Evolutionary conservation across 2,329 filamentous ascomycete species (phyloP).

Genomic region (Colletotrichum aenigma): DNA sequence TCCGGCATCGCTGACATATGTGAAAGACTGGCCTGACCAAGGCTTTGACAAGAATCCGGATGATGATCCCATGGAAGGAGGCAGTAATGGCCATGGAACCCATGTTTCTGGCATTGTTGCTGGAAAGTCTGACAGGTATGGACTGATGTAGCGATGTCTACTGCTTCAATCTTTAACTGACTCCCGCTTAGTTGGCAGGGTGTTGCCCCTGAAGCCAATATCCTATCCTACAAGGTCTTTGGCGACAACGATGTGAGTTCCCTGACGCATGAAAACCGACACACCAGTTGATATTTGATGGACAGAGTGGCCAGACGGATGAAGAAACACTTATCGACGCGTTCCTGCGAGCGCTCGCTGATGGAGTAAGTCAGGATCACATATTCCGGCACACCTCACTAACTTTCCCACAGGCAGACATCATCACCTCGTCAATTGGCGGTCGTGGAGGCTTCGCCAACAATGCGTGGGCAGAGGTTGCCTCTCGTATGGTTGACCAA

Average conservation of each 20-base stretch:
- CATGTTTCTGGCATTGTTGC: constrained; percentile 36
- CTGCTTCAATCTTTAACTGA: not conserved
- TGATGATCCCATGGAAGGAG: constrained; percentile 33
- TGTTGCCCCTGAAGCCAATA: constrained; percentile 32
- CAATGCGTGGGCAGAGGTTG: constrained; percentile 34
- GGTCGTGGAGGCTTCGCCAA: constrained; percentile 29
- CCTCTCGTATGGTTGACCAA: constrained; percentile 42
- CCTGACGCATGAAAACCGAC: not conserved
- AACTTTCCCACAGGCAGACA: constrained; percentile 23
- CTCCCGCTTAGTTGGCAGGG: constrained; percentile 4
- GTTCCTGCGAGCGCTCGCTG: constrained; percentile 31
- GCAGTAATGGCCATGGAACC: constrained; percentile 38
- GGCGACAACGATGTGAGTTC: constrained; percentile 19
- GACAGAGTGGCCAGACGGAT: constrained; percentile 20
- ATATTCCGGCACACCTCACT: fast-evolving
- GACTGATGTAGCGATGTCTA: not conserved
- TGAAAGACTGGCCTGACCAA: not conserved
- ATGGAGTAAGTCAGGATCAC: constrained; percentile 21
- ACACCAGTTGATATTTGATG: not conserved
- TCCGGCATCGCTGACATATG: not conserved
- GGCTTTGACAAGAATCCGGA: constrained; percentile 32
- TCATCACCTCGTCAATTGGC: constrained; percentile 38
- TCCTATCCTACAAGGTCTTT: constrained; percentile 35
- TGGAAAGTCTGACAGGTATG: constrained; percentile 10
- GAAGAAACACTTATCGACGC: constrained; percentile 33